Conservation (phyloP, 768 basidiomycete genomes). For the Leccinellum albellum region DNA sequence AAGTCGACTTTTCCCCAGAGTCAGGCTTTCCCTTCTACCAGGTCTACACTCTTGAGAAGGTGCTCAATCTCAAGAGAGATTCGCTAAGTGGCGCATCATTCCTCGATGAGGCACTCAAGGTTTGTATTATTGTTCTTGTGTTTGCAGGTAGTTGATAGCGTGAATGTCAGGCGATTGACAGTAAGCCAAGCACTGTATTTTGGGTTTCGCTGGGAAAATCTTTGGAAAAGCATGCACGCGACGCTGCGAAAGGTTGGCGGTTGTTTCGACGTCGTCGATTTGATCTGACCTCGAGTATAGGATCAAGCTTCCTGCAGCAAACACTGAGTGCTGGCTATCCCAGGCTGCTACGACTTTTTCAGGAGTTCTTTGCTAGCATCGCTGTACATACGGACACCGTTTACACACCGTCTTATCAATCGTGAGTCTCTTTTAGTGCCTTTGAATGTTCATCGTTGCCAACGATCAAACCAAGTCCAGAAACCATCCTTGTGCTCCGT, state of each 20-base stretch:
- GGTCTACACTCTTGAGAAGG: constrained; percentile 96
- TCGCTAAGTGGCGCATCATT: constrained; percentile 70
- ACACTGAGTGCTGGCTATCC: constrained; percentile 86
- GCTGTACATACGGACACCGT: constrained; percentile 93
- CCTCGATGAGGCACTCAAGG: constrained; percentile 93
- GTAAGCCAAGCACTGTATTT: constrained; percentile 86
- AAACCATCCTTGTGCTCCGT: constrained; percentile 84
- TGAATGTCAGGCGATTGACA: constrained; percentile 68
- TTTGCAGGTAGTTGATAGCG: background rate
- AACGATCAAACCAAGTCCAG: constrained; percentile 54
- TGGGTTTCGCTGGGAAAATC: constrained; percentile 81
- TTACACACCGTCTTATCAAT: constrained; percentile 81
- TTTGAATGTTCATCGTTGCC: background rate
- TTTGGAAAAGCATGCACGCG: constrained; percentile 78
- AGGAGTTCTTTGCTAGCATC: constrained; percentile 95
- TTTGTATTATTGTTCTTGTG: constrained; percentile 25
- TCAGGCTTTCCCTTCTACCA: constrained; percentile 25
- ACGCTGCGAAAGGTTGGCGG: constrained; percentile 68
- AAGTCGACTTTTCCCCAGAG: no score
- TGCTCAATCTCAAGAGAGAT: constrained; percentile 86
- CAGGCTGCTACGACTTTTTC: constrained; percentile 82
- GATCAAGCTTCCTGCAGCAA: constrained; percentile 87
- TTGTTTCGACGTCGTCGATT: background rate
- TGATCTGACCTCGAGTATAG: constrained; percentile 37
- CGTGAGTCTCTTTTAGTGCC: constrained; percentile 40